Conservation (phyloP, 2,329 filamentous ascomycete genomes). For the Penicillium occitanis region DNA sequence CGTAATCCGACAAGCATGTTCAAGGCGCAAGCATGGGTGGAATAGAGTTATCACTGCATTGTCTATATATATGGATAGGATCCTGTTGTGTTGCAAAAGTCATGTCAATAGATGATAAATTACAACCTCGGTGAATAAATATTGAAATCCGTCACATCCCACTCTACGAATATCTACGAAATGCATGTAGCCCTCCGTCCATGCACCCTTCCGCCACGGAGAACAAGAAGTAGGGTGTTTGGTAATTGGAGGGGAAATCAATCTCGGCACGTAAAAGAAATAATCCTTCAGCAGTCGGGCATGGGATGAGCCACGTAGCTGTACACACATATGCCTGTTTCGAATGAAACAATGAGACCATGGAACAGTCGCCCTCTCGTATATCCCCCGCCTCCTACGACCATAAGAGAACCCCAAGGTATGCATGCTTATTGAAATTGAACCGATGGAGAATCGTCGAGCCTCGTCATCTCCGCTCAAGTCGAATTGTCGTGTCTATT, state of each 20-base stretch:
- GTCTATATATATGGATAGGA: background rate
- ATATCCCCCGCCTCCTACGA: background rate
- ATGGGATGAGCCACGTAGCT: slow-evolving; percentile 60
- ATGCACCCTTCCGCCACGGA: slow-evolving; percentile 48
- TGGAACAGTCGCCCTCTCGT: background rate
- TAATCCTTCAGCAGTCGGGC: slow-evolving; percentile 66
- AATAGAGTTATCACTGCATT: background rate
- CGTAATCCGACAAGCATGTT: slow-evolving; percentile 65
- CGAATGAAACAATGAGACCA: background rate
- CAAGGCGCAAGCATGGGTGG: slow-evolving; percentile 50
- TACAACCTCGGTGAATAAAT: background rate
- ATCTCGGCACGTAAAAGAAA: slow-evolving; percentile 64
- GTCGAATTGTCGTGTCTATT: slow-evolving; percentile 23
- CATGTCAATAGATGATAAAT: slow-evolving; percentile 1
- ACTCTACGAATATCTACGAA: slow-evolving; percentile 11
- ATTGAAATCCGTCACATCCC: background rate
- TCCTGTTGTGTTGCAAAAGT: background rate
- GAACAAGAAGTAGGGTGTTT: slow-evolving; percentile 46
- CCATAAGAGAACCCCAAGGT: background rate
- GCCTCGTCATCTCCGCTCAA: slow-evolving; percentile 14
- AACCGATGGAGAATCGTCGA: slow-evolving; percentile 5
- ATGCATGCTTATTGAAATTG: background rate
- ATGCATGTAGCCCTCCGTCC: slow-evolving; percentile 48
- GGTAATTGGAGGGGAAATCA: slow-evolving; percentile 49
- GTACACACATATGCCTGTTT: slow-evolving; percentile 69